Conservation (phyloP, 768 basidiomycete species). For the Hygrophorus pudorinus region DNA sequence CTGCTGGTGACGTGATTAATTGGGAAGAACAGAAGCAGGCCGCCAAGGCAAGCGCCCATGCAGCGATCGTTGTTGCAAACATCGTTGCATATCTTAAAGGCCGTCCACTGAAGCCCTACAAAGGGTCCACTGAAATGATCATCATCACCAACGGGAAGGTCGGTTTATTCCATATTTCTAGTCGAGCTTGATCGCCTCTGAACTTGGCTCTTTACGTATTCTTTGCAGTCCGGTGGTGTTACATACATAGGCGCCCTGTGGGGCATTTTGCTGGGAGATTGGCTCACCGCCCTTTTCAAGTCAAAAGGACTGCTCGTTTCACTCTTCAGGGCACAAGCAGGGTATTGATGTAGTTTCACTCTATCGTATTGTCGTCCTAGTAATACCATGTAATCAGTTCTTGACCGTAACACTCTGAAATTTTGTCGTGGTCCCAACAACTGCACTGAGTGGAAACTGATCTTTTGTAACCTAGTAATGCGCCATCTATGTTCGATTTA, state of each 20-base stretch:
- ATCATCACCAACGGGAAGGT: constrained; percentile 45
- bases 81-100: constrained; percentile 34
- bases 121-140: constrained; percentile 42
- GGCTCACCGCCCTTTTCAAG: constrained; percentile 24
- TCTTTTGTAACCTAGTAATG: too few species aligned
- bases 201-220: too few species aligned
- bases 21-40: constrained; percentile 54
- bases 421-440: too few species aligned
- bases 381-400: too few species aligned
- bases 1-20: constrained; percentile 55
- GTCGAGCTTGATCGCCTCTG: neutral
- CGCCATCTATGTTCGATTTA: too few species aligned
- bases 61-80: constrained; percentile 36
- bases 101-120: constrained; percentile 32
- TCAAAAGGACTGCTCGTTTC: constrained; percentile 12
- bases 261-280: constrained; percentile 35
- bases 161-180: constrained; percentile 6
- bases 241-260: constrained; percentile 26
- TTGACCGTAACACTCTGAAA: too few species aligned
- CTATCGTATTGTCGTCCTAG: too few species aligned
- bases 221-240: constrained; percentile 26
- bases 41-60: constrained; percentile 37
- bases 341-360: too few species aligned
- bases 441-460: too few species aligned
- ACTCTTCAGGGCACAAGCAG: too few species aligned